Evolutionary conservation across 129 eudicot species (phyloP).

Genomic region (Chrysanthemum makinoi): DNA sequence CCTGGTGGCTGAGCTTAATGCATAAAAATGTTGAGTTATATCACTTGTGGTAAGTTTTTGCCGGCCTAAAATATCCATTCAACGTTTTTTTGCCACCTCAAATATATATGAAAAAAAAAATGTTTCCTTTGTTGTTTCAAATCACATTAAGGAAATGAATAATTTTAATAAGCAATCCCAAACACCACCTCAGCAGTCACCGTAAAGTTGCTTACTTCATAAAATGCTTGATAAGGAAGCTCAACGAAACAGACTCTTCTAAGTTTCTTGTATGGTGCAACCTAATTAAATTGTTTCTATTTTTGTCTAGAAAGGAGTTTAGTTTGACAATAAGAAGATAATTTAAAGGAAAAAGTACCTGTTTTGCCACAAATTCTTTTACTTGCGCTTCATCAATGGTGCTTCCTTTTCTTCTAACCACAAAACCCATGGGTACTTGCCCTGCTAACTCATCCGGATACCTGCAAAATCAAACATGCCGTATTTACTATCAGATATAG

Average conservation of each 20-base stretch:
- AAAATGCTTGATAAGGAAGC: no score
- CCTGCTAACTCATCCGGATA: conserved; percentile 74
- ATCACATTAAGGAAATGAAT: no score
- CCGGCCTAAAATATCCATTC: no score
- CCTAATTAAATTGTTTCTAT: conserved; percentile 10
- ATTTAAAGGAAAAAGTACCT: conserved; percentile 31
- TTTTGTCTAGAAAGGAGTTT: neutral
- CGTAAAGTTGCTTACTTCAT: no score
- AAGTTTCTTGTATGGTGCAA: conserved; percentile 58
- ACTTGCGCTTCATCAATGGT: conserved; percentile 40
- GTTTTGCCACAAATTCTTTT: conserved; percentile 54
- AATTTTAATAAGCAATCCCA: no score
- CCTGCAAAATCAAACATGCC: conserved; percentile 33
- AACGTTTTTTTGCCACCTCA: no score
- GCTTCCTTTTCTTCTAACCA: conserved; percentile 56
- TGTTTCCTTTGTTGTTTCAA: no score
- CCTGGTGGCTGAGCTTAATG: no score
- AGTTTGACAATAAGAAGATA: neutral
- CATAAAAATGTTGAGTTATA: no score
- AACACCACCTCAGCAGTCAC: no score
- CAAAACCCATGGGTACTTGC: conserved; percentile 66
- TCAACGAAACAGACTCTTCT: conserved; percentile 44
- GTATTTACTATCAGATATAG: neutral
- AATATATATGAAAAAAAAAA: no score
- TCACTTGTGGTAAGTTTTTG: no score